Base-by-base conservation (phyloP, 148 eudicot genomes). In the Hydrangea macrophylla region DNA sequence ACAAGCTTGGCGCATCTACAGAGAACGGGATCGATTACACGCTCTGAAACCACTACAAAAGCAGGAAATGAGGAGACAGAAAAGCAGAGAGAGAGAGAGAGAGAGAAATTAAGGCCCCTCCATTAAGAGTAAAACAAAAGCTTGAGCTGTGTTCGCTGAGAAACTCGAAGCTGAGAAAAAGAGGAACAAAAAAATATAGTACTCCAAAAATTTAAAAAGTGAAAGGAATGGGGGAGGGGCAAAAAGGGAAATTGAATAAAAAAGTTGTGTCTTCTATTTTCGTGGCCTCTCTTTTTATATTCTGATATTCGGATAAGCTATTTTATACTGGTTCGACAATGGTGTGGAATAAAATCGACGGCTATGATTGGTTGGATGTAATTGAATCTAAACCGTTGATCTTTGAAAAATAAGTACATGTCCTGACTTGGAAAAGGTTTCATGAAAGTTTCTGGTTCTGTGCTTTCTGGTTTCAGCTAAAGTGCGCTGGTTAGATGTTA, bases 91-190 rank as follows among this genome's bases (percentile, higher is more conserved):
- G 67, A 42, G 72, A 74, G 72, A 79, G 80, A 77, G 76, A 79
- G 79, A 71, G 73, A 66, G 68, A 65, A 13, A 42, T 70, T 73
- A 86, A 73, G 96, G 84, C 54, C 83, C 88, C 76, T 85, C 90
- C 88, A 83, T 86, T 65, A 68, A 69, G 77, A 79, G 82, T 78
- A 75, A 64, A 73, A 78, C 73, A 77, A 81, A 75, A 76, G 69
- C 57, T 55, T 23, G n/a, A 71, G 70, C 62, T 70, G 67, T 70
- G 67, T 53, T 73, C 39, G 50, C 55, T 40, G 66, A 59, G 73
- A 70, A 65, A 62, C 64, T 67, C 67, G 62, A 72, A 77, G 76
- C 65, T 18, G 39, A 40, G 33, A 20, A 42, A 25, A 55, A 62
- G n/a, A n/a, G n/a, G n/a, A n/a, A n/a, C n/a, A n/a, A n/a, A n/a